Conservation (phyloP, 805 yeast genomes). For the Yamadazyma nakazawae region DNA sequence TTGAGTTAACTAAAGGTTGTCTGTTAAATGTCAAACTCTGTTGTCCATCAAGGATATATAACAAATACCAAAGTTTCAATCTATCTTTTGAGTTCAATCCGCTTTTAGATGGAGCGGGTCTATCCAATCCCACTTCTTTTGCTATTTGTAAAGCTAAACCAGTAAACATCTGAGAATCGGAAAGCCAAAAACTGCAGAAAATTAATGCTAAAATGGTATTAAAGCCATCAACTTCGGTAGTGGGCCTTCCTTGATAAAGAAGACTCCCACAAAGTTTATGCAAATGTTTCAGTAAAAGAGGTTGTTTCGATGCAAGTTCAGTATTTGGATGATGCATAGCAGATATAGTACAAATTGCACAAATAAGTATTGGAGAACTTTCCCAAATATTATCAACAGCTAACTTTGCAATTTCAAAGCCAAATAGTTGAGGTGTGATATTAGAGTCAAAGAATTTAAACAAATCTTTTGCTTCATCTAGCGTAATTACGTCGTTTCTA, state of each 20-base stretch:
- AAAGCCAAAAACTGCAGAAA: slow-evolving; percentile 67
- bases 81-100: slow-evolving; percentile 34
- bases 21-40: slow-evolving; percentile 60
- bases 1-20: slow-evolving; percentile 50
- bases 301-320: slow-evolving; percentile 26
- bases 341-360: slow-evolving; percentile 59
- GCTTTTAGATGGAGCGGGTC: slow-evolving; percentile 16
- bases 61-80: slow-evolving; percentile 61
- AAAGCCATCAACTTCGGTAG: slow-evolving; percentile 48
- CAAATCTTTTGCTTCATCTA: slow-evolving; percentile 44
- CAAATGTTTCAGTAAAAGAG: slow-evolving; percentile 26
- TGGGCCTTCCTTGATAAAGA: slow-evolving; percentile 36
- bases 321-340: slow-evolving; percentile 54
- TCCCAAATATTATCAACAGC: slow-evolving; percentile 50
- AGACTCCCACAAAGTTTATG: slow-evolving; percentile 33
- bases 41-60: slow-evolving; percentile 66
- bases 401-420: slow-evolving; percentile 54
- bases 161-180: slow-evolving; percentile 61
- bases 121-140: slow-evolving; percentile 47
- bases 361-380: slow-evolving; percentile 54
- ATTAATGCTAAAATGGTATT: slow-evolving; percentile 62
- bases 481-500: slow-evolving; percentile 32
- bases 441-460: slow-evolving; percentile 51
- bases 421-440: slow-evolving; percentile 63
- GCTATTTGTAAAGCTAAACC: slow-evolving; percentile 69